Percentiles rank a stretch among this genome's conserved stretches.
Evolutionary conservation across 257 asterid species (phyloP).

Genomic region (Cordia subcordata): DNA sequence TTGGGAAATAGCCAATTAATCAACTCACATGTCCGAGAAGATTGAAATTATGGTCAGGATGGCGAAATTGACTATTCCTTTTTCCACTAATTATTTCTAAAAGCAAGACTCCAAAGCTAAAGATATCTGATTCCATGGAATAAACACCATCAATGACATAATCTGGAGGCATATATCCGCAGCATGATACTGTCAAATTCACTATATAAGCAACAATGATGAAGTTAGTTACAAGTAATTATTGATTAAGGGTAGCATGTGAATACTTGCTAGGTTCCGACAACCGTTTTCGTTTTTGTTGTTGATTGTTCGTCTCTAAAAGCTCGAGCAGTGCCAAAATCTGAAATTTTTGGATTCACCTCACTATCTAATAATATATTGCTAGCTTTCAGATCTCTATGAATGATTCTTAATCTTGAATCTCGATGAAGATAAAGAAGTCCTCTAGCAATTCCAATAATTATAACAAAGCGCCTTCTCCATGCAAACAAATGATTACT

Average conservation of each 20-base stretch:
- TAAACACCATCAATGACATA: constrained; percentile 58
- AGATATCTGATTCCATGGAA: constrained; percentile 48
- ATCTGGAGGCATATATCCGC: constrained; percentile 75
- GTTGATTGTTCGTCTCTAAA: constrained; percentile 51
- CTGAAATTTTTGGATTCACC: constrained; percentile 63
- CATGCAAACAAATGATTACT: constrained; percentile 33
- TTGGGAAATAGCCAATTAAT: neutral
- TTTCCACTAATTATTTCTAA: constrained; percentile 53
- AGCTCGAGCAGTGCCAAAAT: constrained; percentile 64
- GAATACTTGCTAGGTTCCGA: constrained; percentile 62
- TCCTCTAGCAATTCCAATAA: constrained; percentile 62
- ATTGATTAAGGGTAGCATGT: neutral
- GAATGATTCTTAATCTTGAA: constrained; percentile 56
- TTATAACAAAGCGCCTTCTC: constrained; percentile 40
- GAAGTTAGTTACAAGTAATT: neutral
- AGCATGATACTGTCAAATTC: constrained; percentile 15
- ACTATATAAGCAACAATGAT: neutral
- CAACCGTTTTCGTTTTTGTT: constrained; percentile 49
- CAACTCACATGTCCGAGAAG: constrained; percentile 56
- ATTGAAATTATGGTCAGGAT: constrained; percentile 40
- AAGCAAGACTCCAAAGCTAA: constrained; percentile 48
- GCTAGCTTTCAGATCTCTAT: constrained; percentile 61
- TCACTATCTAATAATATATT: constrained; percentile 57
- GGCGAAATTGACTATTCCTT: constrained; percentile 47
- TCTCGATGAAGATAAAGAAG: constrained; percentile 64